A percentile compares a stretch with the other conserved stretches of the same genome.
Conservation (phyloP, 306 rosid genomes). For the Cicer judaicum region DNA sequence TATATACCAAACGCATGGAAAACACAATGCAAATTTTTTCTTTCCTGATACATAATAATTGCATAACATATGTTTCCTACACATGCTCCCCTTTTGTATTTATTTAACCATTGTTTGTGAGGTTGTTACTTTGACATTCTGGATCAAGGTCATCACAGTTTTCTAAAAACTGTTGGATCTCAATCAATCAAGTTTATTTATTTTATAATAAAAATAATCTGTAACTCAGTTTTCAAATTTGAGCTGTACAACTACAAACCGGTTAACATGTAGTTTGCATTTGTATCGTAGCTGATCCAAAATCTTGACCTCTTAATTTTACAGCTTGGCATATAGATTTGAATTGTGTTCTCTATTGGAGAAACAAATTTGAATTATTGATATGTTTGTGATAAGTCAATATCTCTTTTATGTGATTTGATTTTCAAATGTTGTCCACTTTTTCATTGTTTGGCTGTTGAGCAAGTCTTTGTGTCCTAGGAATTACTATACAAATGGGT, state of each 20-base stretch:
- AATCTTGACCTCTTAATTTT: not conserved
- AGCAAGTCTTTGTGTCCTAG: slow-evolving; percentile 23
- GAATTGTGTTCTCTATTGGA: not conserved
- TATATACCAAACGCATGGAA: not conserved
- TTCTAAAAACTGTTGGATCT: slow-evolving; percentile 12
- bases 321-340: not conserved
- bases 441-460: slow-evolving; percentile 23
- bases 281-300: slow-evolving; percentile 15
- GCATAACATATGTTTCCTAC: not conserved
- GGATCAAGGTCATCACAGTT: not conserved
- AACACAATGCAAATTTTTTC: not conserved
- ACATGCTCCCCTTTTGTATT: not conserved
- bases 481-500: slow-evolving; percentile 28
- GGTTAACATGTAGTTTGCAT: slow-evolving; percentile 7
- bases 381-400: slow-evolving; percentile 1
- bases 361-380: not conserved
- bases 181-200: slow-evolving; percentile 10
- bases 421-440: slow-evolving; percentile 21
- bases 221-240: not conserved
- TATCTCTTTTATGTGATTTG: not conserved
- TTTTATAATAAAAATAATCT: slow-evolving; percentile 6
- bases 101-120: not conserved
- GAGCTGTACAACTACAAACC: not conserved
- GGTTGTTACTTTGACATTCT: slow-evolving; percentile 25
- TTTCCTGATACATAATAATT: not conserved